Evolutionary conservation across 176 grass and related monocot species (phyloP).

Genomic region (Ampelocalamus luodianensis): DNA sequence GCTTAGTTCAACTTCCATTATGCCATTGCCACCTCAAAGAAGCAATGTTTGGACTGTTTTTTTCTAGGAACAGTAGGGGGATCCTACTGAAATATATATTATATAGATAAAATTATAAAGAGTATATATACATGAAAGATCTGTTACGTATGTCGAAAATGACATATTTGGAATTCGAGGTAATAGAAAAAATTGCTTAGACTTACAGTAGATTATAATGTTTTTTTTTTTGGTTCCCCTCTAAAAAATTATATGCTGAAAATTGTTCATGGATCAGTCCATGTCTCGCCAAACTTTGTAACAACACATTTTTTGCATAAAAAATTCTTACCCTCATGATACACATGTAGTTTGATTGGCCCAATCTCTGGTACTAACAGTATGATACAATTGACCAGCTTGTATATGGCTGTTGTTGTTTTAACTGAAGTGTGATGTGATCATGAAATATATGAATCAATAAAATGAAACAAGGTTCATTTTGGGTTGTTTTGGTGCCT

Average conservation of each 20-base stretch:
- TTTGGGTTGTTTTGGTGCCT: background rate
- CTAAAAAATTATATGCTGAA: conserved; percentile 23
- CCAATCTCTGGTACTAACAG: background rate
- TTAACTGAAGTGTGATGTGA: conserved; percentile 11
- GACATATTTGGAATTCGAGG: no score
- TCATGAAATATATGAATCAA: background rate
- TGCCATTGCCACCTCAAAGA: conserved; percentile 6
- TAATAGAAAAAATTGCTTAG: background rate
- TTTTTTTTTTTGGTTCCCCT: background rate
- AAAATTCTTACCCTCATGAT: conserved; percentile 10
- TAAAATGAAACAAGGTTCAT: background rate
- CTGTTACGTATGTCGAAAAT: no score
- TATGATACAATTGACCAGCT: conserved; percentile 7
- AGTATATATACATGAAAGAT: no score
- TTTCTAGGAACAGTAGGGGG: no score
- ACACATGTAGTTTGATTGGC: conserved; percentile 2
- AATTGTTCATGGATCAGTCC: background rate
- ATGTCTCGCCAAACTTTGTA: background rate
- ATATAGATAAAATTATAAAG: no score
- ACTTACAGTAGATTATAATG: background rate
- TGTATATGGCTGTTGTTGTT: conserved; percentile 11
- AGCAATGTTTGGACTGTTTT: background rate
- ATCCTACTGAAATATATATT: no score
- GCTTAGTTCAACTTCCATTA: background rate
- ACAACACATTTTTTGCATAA: background rate